phyloP scores from a whole-genome alignment of 805 yeast genomes.

The Ogataea pignaliae region DNA sequence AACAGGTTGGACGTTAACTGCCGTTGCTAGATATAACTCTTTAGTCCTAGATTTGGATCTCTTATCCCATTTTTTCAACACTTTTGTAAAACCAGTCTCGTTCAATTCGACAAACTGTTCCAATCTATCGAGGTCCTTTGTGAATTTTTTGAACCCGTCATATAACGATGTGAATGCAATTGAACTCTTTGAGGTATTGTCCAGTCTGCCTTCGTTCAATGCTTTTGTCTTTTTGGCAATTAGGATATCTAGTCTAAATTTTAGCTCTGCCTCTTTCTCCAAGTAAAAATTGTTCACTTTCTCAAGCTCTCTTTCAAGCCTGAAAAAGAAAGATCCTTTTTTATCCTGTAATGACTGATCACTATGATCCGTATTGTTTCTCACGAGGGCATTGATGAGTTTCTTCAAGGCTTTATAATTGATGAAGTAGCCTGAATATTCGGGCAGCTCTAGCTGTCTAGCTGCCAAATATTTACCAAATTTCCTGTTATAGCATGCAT shows the following conservation, averaged over 20 bases:
- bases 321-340: conserved; percentile 84
- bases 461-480: conserved; percentile 95
- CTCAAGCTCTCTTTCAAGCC: conserved; percentile 90
- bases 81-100: conserved; percentile 94
- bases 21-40: conserved; percentile 85
- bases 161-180: conserved; percentile 77
- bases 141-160: conserved; percentile 84
- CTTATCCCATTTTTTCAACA: conserved; percentile 96
- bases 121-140: conserved; percentile 80
- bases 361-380: conserved; percentile 32
- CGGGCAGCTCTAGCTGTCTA: conserved; percentile 91
- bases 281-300: conserved; percentile 90
- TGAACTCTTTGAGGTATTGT: conserved; percentile 53
- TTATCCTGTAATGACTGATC: conserved; percentile 72
- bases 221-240: conserved; percentile 55
- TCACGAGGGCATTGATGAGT: conserved; percentile 73
- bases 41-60: conserved; percentile 91
- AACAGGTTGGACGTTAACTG: conserved; percentile 94
- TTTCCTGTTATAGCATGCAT: conserved; percentile 43
- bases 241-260: conserved; percentile 71
- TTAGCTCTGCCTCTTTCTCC: conserved; percentile 85
- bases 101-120: conserved; percentile 94
- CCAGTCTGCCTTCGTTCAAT: conserved; percentile 39
- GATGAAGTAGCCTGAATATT: conserved; percentile 88
- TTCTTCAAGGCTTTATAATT: conserved; percentile 92